These are phyloP conservation scores for Prunus salicina DNA, from an alignment of 306 rosid genomes.

Conservation along the genomic window DNA sequence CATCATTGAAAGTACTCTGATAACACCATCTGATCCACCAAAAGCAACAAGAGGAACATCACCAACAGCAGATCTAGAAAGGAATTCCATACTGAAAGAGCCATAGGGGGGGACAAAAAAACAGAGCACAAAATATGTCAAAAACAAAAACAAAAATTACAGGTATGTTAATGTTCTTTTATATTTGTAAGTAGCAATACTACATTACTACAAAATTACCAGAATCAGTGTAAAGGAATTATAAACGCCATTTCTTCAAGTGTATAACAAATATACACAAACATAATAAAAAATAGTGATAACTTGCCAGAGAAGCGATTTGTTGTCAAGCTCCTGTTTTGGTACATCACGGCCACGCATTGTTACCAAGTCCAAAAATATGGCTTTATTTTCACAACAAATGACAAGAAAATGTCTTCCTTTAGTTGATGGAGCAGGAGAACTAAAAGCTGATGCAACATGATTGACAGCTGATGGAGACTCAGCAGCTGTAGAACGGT, in stretches of 20 bases:
- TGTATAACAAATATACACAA: neutral
- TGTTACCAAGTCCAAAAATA: conserved; percentile 95
- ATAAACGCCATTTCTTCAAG: neutral
- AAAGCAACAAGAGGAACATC: conserved; percentile 98
- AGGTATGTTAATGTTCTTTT: neutral
- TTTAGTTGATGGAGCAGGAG: conserved; percentile 85
- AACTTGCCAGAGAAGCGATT: conserved; percentile 84
- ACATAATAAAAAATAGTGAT: conserved; percentile 11
- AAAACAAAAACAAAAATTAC: neutral
- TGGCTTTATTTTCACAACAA: conserved; percentile 95
- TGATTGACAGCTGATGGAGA: conserved; percentile 81
- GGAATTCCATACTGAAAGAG: conserved; percentile 95
- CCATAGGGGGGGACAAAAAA: conserved; percentile 19
- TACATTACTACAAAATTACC: neutral
- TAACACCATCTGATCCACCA: conserved; percentile 97
- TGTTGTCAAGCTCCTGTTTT: conserved; percentile 94
- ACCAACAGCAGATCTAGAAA: conserved; percentile 71
- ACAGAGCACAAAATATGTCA: conserved; percentile 3
- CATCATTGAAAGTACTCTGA: conserved; percentile 96
- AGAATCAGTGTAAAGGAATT: neutral
- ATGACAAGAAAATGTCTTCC: conserved; percentile 99
- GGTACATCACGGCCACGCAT: conserved; percentile 99
- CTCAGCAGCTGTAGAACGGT: conserved; percentile 93
- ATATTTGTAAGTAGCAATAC: neutral
- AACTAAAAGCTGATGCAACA: conserved; percentile 63